Evolutionary conservation across 2,329 filamentous ascomycete species (phyloP), one percentile per base, ranked within the genome.

Genomic region (Trichoderma sp.): DNA sequence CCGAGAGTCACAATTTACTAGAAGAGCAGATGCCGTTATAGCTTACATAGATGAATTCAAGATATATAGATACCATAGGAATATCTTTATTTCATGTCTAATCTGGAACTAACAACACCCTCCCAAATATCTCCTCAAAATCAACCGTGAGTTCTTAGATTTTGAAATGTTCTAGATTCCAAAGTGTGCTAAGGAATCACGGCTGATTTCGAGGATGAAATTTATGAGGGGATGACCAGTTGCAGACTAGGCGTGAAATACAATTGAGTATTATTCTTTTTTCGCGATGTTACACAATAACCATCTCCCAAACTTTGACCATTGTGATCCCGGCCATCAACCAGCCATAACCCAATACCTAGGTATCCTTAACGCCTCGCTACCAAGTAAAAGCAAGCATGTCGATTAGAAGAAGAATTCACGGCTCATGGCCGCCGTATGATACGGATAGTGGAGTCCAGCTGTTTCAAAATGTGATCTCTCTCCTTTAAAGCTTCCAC

Each of bases 401-500:
- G 62, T 28, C n/a, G 47, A 18, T 30, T 43, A 61, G 7, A 8
- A 32, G 21, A 36, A 57, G 26, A 3, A n/a, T 14, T 51, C 26
- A 7, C 2, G 32, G 30, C 24, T 86, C 77, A 91, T 24, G 89
- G 88, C 71, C 90, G 84, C 73, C 86, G 85, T 61, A 91, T 84
- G 74, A 86, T 87, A 66, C 87, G 83, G 74, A 92, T 88, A 18
- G 92, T 87, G 58, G 83, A 80, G 74, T 92, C 90, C 64, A 92
- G 81, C 78, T 87, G 86, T 18, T 82, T 83, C 71, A 91, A 80
- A 30, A 91, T 87, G 72, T 86, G 85, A 73, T 91, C 87, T 75
- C 87, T 89, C 80, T 92, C 90, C 77, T 86, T 86, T 72, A 91
- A 84, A 3, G 90, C 90, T 75, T 90, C 87, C 75, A 88, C 86